Base-by-base conservation (phyloP, 2,329 filamentous ascomycete species). In the Laburnicola sp. region DNA sequence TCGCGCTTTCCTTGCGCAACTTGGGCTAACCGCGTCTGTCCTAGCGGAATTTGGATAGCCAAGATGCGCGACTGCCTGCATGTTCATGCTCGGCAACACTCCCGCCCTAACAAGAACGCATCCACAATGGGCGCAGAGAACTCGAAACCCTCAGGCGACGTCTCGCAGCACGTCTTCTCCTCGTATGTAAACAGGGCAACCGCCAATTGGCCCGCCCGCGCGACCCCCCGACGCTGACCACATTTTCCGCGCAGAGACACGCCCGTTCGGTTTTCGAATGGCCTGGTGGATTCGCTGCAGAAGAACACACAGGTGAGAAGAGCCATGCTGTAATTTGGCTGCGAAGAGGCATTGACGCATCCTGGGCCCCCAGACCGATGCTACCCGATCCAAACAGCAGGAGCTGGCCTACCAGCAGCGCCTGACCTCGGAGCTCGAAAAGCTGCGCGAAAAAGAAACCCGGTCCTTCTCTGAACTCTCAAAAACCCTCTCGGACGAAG, bases 391-490 rank as follows among this genome's bases (percentile, higher is more conserved):
- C 66, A 89, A 89, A 76, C 80, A 86, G 68, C 78, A 91, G 73
- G 93, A 97, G 77, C 85, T 94, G 58, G 87, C 93, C 66, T 86
- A 96, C 74, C 92, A 97, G 78, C 79, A 84, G 70, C 92, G 93
- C 74, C 90, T 97, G 54, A 85, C 87, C 66, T 81, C 85, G 65
- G 92, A 97, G 77, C 89, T 97, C 60, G 85, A 87, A 74, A 86
- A 86, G 63, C 84, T 96, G 58, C 86, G 86, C 71, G 81, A 84
- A 58, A 79, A 86, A 63, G 87, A 93, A 71, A 76, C 83, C 58
- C 80, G 85, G 43, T 84, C 86, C 52, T 86, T 96, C 58, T 79
- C 81, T 60, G 78, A 85, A 51, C 83, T 89, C 54, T 83, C 87
- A 68, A 83, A 88, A 56, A 84, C 85, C 62, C 75, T 86, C 55